These are phyloP conservation scores for Trypanosoma boissoni DNA, from an alignment of 208 protist genomes.

Conservation along the genomic window DNA sequence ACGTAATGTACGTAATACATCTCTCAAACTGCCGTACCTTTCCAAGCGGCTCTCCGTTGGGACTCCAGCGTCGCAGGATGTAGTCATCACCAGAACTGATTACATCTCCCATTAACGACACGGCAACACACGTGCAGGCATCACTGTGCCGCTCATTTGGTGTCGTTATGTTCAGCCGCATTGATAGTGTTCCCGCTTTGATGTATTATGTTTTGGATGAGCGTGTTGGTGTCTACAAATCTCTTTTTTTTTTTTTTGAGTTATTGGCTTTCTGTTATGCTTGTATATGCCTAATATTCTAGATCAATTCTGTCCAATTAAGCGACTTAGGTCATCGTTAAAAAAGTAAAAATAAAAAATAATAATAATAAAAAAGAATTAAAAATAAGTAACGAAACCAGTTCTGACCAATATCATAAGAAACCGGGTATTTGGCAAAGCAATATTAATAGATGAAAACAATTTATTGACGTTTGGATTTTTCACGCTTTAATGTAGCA, in stretches of 20 bases:
- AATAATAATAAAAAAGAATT: constrained; percentile 14
- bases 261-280: too few species aligned
- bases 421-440: too few species aligned
- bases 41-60: constrained; percentile 86
- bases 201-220: neutral
- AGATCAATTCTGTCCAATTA: too few species aligned
- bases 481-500: too few species aligned
- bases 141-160: constrained; percentile 83
- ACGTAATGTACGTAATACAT: constrained; percentile 90
- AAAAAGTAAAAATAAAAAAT: too few species aligned
- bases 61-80: constrained; percentile 88
- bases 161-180: constrained; percentile 78
- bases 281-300: too few species aligned
- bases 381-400: too few species aligned
- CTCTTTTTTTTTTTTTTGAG: neutral
- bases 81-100: constrained; percentile 90
- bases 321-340: too few species aligned
- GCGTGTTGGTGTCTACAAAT: constrained; percentile 3
- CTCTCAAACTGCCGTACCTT: constrained; percentile 86
- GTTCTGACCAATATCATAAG: too few species aligned
- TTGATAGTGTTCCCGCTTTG: constrained; percentile 15
- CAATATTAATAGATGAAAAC: constrained; percentile 4
- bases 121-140: constrained; percentile 85
- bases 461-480: too few species aligned
- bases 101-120: constrained; percentile 83